A percentile compares a stretch with the other conserved stretches of the same genome.
phyloP scores from a whole-genome alignment of 176 grass and related monocot species.

The Oropetium thomaeum region DNA sequence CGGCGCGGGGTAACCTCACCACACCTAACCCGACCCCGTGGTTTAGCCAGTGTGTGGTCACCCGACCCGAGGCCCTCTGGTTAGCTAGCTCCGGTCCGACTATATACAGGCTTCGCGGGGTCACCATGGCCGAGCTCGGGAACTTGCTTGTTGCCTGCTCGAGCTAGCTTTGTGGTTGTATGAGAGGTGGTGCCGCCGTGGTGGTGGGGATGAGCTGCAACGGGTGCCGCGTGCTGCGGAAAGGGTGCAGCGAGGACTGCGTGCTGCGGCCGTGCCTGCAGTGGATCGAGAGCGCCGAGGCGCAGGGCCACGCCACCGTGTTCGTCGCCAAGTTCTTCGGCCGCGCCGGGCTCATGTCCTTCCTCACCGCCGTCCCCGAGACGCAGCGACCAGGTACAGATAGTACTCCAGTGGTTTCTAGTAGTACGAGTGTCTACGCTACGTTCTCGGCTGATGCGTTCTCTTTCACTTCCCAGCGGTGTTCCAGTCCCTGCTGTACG shows the following conservation, averaged over 20 bases:
- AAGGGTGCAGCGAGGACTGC: slow-evolving; percentile 90
- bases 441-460: background rate
- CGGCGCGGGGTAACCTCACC: slow-evolving; percentile 13
- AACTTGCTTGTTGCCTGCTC: background rate
- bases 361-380: slow-evolving; percentile 81
- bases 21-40: background rate
- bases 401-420: background rate
- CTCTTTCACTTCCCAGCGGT: slow-evolving; percentile 57
- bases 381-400: slow-evolving; percentile 63
- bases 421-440: background rate
- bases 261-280: slow-evolving; percentile 86
- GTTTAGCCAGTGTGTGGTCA: slow-evolving; percentile 38
- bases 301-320: slow-evolving; percentile 94
- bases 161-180: slow-evolving; percentile 10
- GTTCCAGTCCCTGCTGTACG: slow-evolving; percentile 92
- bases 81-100: background rate
- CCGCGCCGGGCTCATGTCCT: slow-evolving; percentile 89
- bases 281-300: slow-evolving; percentile 74
- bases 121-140: slow-evolving; percentile 12
- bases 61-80: background rate
- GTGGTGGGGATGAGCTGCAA: slow-evolving; percentile 81
- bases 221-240: slow-evolving; percentile 93
- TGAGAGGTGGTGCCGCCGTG: slow-evolving; percentile 9
- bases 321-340: slow-evolving; percentile 99
- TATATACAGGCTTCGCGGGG: slow-evolving; percentile 27